These are phyloP conservation scores for Eucalyptus curtisii DNA, from an alignment of 345 rosid genomes.

Conservation along the genomic window DNA sequence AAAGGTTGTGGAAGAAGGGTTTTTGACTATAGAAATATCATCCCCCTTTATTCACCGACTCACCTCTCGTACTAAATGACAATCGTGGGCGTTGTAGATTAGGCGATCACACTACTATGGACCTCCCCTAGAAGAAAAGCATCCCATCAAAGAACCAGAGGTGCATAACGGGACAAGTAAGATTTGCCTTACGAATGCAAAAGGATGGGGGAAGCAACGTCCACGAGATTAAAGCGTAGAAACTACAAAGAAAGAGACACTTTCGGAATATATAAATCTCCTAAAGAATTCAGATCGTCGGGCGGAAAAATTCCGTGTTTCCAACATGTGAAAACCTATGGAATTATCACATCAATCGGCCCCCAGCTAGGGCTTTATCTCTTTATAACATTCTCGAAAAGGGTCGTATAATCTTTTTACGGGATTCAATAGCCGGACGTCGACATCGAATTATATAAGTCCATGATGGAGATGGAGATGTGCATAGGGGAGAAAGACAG, in stretches of 20 bases:
- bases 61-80: neutral
- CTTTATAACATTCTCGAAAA: neutral
- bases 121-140: neutral
- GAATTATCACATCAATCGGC: neutral
- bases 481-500: neutral
- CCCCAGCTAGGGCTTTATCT: neutral
- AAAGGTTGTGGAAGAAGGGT: neutral
- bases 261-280: neutral
- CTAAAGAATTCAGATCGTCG: neutral
- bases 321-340: neutral
- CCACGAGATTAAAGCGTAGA: neutral
- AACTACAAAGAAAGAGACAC: neutral
- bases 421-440: neutral
- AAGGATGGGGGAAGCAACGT: neutral
- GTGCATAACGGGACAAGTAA: neutral
- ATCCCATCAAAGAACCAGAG: neutral
- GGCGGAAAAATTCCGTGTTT: neutral
- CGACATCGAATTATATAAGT: neutral
- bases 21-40: neutral
- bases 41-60: neutral
- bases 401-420: neutral
- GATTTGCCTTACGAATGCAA: neutral
- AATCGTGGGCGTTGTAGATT: neutral
- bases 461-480: neutral
- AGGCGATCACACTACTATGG: neutral